Conservation (phyloP, 306 rosid genomes). For the Fagus crenata region DNA sequence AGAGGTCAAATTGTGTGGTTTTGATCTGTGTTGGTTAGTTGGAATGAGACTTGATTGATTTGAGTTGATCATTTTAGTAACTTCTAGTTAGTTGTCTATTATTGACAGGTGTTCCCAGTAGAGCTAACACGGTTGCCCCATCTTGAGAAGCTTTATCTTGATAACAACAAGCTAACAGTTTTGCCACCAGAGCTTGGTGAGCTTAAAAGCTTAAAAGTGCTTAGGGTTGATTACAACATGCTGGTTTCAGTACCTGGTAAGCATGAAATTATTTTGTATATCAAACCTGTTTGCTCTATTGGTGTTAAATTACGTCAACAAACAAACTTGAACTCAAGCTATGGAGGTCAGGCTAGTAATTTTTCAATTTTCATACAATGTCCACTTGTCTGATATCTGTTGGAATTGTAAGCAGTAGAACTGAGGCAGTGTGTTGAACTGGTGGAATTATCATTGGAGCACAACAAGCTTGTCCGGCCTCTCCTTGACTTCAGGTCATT, state of each 20-base stretch:
- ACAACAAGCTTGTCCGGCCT: conserved; percentile 86
- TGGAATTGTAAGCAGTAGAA: conserved; percentile 64
- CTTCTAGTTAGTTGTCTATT: conserved; percentile 4
- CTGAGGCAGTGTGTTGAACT: conserved; percentile 82
- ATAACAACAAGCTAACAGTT: conserved; percentile 70
- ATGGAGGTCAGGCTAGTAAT: conserved; percentile 15
- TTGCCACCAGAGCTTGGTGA: conserved; percentile 85
- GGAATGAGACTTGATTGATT: conserved; percentile 16
- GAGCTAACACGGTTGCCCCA: conserved; percentile 76
- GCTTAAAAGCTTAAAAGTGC: conserved; percentile 77
- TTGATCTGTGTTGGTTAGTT: conserved; percentile 16
- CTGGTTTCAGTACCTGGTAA: conserved; percentile 84
- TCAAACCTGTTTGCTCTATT: neutral
- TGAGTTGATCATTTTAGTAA: neutral
- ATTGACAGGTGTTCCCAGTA: conserved; percentile 68
- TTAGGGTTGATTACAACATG: conserved; percentile 80
- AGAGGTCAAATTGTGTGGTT: neutral
- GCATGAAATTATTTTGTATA: conserved; percentile 5
- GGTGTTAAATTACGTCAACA: neutral
- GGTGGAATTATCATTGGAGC: conserved; percentile 86
- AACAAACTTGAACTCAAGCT: conserved; percentile 10
- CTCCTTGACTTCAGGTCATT: conserved; percentile 95
- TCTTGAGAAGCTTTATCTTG: conserved; percentile 81
- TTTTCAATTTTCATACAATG: conserved; percentile 12
- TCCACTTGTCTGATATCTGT: conserved; percentile 28